A percentile compares a stretch with the other conserved stretches of the same genome.
These are phyloP conservation scores for Dactylellina cionopaga DNA, from an alignment of 2,329 filamentous ascomycete species.

Conservation along the genomic window DNA sequence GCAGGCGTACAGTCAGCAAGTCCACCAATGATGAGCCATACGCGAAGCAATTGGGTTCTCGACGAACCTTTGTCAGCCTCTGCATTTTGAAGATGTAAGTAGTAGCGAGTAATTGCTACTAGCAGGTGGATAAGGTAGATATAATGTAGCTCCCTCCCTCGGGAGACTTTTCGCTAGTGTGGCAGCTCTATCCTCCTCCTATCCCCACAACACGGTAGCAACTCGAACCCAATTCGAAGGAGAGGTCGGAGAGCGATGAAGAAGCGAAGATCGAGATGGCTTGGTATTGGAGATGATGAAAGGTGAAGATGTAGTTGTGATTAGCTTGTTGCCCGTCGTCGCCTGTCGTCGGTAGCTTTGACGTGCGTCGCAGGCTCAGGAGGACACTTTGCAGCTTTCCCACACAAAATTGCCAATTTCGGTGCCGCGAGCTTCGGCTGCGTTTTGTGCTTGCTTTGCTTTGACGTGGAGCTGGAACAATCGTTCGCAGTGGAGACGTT, in stretches of 20 bases:
- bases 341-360: conserved; percentile 39
- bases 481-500: not conserved
- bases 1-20: conserved; percentile 22
- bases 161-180: conserved; percentile 49
- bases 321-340: conserved; percentile 34
- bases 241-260: not conserved
- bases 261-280: not conserved
- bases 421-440: conserved; percentile 43
- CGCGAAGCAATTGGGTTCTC: conserved; percentile 25
- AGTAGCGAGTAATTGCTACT: conserved; percentile 16
- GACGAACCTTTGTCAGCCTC: conserved; percentile 46
- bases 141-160: conserved; percentile 48
- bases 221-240: conserved; percentile 41
- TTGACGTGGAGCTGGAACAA: conserved; percentile 38
- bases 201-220: conserved; percentile 43
- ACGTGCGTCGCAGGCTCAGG: conserved; percentile 48
- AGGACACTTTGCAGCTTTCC: conserved; percentile 54
- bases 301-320: conserved; percentile 37
- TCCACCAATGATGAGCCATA: not conserved
- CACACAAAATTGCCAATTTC: conserved; percentile 48
- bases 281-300: conserved; percentile 6
- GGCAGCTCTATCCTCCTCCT: conserved; percentile 43
- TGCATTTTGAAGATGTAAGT: conserved; percentile 32
- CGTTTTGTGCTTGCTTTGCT: conserved; percentile 15
- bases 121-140: conserved; percentile 25